Conservation (phyloP, 2,329 filamentous ascomycete genomes). For the Aspergillus aculeatinus region DNA sequence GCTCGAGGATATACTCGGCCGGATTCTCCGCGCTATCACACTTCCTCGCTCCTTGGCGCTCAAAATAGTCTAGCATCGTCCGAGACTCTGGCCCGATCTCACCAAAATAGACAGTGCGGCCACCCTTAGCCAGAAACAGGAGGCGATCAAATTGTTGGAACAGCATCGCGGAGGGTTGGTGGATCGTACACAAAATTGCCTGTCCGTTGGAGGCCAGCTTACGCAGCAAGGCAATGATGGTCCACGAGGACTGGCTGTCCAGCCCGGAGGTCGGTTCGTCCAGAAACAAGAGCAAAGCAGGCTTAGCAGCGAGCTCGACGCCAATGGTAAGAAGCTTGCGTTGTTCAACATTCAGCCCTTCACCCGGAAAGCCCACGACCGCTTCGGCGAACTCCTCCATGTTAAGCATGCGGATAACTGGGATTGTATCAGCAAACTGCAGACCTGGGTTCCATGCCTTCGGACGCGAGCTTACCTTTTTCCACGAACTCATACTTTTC, state of each 20-base stretch:
- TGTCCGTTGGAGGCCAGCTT: conserved; percentile 60
- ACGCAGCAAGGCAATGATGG: conserved; percentile 59
- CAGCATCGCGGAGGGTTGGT: conserved; percentile 57
- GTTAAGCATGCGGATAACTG: conserved; percentile 56
- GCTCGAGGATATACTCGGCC: conserved; percentile 66
- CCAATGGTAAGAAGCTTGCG: conserved; percentile 43
- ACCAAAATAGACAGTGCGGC: conserved; percentile 65
- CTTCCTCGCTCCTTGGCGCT: conserved; percentile 56
- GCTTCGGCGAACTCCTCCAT: conserved; percentile 67
- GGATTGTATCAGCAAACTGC: conserved; percentile 65
- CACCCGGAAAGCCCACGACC: conserved; percentile 61
- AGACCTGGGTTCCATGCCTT: conserved; percentile 30
- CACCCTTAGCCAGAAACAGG: conserved; percentile 58
- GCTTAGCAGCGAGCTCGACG: conserved; percentile 38
- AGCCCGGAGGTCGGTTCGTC: conserved; percentile 62
- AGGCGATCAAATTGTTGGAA: conserved; percentile 60
- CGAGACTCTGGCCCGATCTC: conserved; percentile 58
- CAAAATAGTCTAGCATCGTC: conserved; percentile 61
- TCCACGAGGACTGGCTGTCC: conserved; percentile 58
- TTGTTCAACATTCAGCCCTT: conserved; percentile 56
- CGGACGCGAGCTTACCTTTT: no score
- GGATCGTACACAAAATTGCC: conserved; percentile 61
- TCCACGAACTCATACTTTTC: no score
- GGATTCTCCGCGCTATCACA: conserved; percentile 60
- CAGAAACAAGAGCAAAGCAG: conserved; percentile 58